These are phyloP conservation scores for Reutealis trisperma DNA, from an alignment of 345 rosid genomes.

Conservation along the genomic window DNA sequence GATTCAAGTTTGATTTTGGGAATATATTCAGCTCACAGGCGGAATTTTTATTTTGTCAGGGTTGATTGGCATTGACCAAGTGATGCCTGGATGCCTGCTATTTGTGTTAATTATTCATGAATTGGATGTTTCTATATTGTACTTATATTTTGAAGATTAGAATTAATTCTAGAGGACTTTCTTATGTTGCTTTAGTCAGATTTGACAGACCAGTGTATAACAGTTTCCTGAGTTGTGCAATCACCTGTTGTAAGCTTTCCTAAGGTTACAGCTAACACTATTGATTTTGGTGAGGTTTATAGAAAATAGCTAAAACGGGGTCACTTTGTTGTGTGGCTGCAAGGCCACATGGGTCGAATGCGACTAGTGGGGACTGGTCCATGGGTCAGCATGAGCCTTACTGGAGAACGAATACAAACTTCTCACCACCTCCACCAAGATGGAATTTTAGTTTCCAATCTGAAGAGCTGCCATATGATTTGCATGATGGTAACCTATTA, in stretches of 20 bases:
- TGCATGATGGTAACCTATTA: too few relatives aligned
- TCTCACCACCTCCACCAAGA: conserved; percentile 58
- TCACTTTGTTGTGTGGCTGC: conserved; percentile 78
- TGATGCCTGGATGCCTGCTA: not conserved
- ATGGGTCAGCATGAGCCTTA: conserved; percentile 54
- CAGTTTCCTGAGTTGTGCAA: not conserved
- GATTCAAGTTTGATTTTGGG: not conserved
- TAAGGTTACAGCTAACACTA: conserved; percentile 13
- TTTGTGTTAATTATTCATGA: not conserved
- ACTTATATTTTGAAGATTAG: too few relatives aligned
- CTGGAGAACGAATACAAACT: conserved; percentile 63
- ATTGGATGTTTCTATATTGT: not conserved
- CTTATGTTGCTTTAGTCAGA: too few relatives aligned
- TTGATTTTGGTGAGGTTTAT: conserved; percentile 17
- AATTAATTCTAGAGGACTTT: too few relatives aligned
- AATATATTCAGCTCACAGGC: not conserved
- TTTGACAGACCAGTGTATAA: not conserved
- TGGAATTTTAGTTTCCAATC: conserved; percentile 52
- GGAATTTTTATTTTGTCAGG: not conserved
- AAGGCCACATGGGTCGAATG: conserved; percentile 67
- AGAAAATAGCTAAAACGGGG: conserved; percentile 70
- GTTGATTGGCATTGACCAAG: not conserved
- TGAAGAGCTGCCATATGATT: conserved; percentile 34
- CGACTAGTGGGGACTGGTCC: conserved; percentile 55
- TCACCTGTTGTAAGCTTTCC: conserved; percentile 3